These are phyloP conservation scores for Aspergillus panamensis DNA, from an alignment of 495 filamentous ascomycete species.

Conservation along the genomic window DNA sequence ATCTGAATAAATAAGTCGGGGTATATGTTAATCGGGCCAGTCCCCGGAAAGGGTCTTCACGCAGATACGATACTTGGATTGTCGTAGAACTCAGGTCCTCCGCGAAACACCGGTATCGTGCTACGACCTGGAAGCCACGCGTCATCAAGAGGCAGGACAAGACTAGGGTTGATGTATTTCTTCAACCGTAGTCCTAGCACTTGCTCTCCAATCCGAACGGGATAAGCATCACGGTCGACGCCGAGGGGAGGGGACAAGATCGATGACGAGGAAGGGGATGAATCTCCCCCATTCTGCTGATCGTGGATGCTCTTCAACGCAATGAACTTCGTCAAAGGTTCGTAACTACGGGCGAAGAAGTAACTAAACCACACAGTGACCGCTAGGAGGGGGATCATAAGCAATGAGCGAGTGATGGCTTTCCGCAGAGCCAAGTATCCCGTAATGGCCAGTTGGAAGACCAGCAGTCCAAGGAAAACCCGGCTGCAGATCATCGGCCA, in stretches of 20 bases:
- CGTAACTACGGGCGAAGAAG: slow-evolving; percentile 69
- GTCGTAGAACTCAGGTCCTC: slow-evolving; percentile 22
- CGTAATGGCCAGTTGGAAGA: slow-evolving; percentile 90
- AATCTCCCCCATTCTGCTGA: slow-evolving; percentile 31
- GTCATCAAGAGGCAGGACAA: slow-evolving; percentile 43
- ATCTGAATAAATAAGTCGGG: no score
- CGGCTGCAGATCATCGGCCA: slow-evolving; percentile 96
- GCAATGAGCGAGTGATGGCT: slow-evolving; percentile 64
- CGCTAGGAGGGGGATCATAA: slow-evolving; percentile 72
- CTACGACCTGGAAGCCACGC: slow-evolving; percentile 42
- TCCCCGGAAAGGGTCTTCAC: slow-evolving; percentile 4
- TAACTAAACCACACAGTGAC: slow-evolving; percentile 83
- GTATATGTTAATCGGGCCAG: no score
- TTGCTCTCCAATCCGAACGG: slow-evolving; percentile 38
- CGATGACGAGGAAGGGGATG: slow-evolving; percentile 37
- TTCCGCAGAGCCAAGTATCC: slow-evolving; percentile 74
- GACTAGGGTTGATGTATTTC: slow-evolving; percentile 47
- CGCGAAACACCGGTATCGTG: slow-evolving; percentile 13
- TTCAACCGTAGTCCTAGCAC: slow-evolving; percentile 41
- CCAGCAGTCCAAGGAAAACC: slow-evolving; percentile 72
- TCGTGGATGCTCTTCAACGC: slow-evolving; percentile 77
- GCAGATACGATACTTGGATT: slow-evolving; percentile 18
- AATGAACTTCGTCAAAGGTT: slow-evolving; percentile 87
- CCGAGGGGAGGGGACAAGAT: slow-evolving; percentile 42
- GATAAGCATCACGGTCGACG: slow-evolving; percentile 44